A percentile compares a stretch with the other conserved stretches of the same genome.
phyloP scores from a whole-genome alignment of 2,329 filamentous ascomycete species.

The Blastomyces silverae region DNA sequence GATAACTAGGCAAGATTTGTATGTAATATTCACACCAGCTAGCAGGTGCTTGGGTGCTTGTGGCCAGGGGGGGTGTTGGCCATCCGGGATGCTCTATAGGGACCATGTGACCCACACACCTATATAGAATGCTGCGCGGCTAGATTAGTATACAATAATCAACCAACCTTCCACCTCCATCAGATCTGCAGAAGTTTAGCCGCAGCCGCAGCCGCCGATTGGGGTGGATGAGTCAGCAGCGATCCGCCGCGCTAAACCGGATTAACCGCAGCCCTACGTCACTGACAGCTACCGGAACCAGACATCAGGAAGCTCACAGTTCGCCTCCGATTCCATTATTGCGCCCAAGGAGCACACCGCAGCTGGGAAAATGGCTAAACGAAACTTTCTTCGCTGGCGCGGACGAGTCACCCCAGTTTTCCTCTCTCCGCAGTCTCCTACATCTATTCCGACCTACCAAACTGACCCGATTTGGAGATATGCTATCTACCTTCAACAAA shows the following conservation, averaged over 20 bases:
- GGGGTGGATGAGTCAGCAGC: neutral
- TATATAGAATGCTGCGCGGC: no score
- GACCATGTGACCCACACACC: no score
- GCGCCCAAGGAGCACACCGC: neutral
- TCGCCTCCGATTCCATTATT: neutral
- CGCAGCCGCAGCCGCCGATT: neutral
- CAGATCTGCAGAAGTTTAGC: no score
- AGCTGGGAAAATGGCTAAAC: neutral
- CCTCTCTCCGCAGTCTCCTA: neutral
- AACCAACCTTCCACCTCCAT: no score
- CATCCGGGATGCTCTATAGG: no score
- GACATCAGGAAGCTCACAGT: neutral
- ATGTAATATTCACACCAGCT: no score
- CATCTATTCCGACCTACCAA: neutral
- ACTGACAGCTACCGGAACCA: neutral
- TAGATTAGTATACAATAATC: no score
- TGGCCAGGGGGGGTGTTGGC: no score
- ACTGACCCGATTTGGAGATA: neutral
- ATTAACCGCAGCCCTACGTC: slow-evolving; percentile 7
- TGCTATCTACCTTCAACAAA: neutral
- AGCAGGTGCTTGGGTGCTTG: no score
- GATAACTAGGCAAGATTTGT: no score
- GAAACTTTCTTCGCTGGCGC: neutral
- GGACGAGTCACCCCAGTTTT: neutral
- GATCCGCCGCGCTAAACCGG: neutral